Evolutionary conservation across 2,329 filamentous ascomycete species (phyloP), one percentile per base, ranked within the genome.

Genomic region (Sclerotiophoma versabilis): DNA sequence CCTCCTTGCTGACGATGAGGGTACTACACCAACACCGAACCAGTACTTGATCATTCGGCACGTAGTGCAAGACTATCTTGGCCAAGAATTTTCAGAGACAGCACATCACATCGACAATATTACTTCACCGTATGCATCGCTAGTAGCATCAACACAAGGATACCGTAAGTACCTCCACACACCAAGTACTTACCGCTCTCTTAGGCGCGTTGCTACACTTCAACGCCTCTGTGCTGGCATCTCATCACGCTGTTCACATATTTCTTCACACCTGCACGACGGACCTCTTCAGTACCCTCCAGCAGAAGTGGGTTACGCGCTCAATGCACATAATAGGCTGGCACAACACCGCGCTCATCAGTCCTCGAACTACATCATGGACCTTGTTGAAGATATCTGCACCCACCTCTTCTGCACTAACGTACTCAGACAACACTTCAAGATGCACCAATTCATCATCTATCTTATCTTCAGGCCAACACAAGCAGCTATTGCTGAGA

Each of bases 341-440:
- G 48, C 54, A 4, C 62, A 70, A 30, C 70, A 73, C 37, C 64
- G 69, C 1, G 22, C 50, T 1, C 65, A 55, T 7, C 43, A 54
- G 4, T 65, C 62, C 0, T 70, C 64, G 3, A 72, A 71, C 33
- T 66, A 67, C 17, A 36, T 70, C 10, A 71, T 72, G 69, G 72
- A 72, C 12, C 63, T 73, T 0, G 58, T 68, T 0, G 65, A 70
- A 39, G 69, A 73, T 20, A 59, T 66, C 1, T 72, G 64, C 25
- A 57, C 56, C 0, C 38, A 67, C 27, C 53, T 70, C 1, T 38
- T 64, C 23, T 26, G 42, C 0, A 34, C 36, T 0, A 34, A 49
- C 0, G 19, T 33, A 0, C 58, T 72, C 1, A 5, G 19, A 3
- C 59, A 65, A n/a, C 54, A 49, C 4, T 73, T 69, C 17, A 30